Base-by-base conservation (phyloP, 768 basidiomycete genomes). In the Phylloporus arenicola region DNA sequence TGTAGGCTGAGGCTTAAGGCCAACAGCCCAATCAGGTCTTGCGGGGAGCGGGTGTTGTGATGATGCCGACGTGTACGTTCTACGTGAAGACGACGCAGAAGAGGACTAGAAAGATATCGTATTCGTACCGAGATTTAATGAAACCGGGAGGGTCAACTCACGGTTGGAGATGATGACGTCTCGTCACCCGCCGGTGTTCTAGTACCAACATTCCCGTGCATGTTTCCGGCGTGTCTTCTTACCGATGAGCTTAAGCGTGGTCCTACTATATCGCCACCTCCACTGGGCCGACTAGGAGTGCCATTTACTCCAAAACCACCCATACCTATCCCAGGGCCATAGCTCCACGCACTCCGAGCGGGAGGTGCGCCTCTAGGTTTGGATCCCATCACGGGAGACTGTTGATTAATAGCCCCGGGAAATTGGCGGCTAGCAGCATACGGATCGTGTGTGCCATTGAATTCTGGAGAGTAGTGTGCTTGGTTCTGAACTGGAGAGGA, bases 21-120 rank as follows among this genome's bases (percentile, higher is more conserved):
- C 88, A 4, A 92, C 86, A 16, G 90, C 89, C 90, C 91, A 92
- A 64, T 92, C 90, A 35, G 90, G 90, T 50, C 90, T 77, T 3
- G 88, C 72, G 4, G 90, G 90, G 34, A 92, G 75, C 13, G 89
- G 90, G 50, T 83, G 82, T 69, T 89, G 75, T 57, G 88, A 88
- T 6, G 84, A 74, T 1, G 78, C 80, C 30, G 88, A 88, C 2
- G 86, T 86, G 56, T 79, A 87, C 6, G 86, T 88, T 55, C 81
- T 78, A 34, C 84, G 78, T 34, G 89, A 91, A 1, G 87, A 88
- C 0, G 90, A 89, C 2, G 82, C 83, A 6, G 84, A 85, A 41
- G 88, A 88, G 27, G 86, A 88, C 86, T 81, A 56, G 34, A 46
- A 50, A 45, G n/a, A 72, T n/a, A 4, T 29, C 6, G 5, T 43